A percentile compares a stretch with the other conserved stretches of the same genome.
phyloP scores from a whole-genome alignment of 257 asterid genomes.

The Scutellaria barbata region DNA sequence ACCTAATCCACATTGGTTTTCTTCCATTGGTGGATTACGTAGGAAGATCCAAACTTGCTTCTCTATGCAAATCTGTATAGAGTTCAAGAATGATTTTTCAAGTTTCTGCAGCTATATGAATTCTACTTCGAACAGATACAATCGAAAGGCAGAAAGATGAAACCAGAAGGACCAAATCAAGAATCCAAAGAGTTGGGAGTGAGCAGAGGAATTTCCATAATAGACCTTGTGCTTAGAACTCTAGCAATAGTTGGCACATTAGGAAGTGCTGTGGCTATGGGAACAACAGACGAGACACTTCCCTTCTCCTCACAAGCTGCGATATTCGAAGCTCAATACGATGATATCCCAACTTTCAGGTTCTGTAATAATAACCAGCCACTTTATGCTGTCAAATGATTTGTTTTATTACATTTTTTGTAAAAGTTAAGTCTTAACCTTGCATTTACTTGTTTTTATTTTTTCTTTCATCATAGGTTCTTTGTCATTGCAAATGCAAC shows the following conservation, averaged over 20 bases:
- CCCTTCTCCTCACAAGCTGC: slow-evolving; percentile 63
- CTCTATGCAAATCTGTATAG: slow-evolving; percentile 39
- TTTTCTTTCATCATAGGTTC: slow-evolving; percentile 43
- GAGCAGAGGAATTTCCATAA: slow-evolving; percentile 54
- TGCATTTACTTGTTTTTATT: neutral
- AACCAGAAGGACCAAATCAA: slow-evolving; percentile 47
- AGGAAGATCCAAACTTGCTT: slow-evolving; percentile 44
- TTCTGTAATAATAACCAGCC: slow-evolving; percentile 24
- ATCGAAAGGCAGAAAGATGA: slow-evolving; percentile 39
- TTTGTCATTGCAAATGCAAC: slow-evolving; percentile 65
- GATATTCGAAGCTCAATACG: slow-evolving; percentile 65
- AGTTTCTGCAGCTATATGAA: slow-evolving; percentile 1
- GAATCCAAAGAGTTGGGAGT: slow-evolving; percentile 31
- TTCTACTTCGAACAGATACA: slow-evolving; percentile 15
- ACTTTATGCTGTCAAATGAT: neutral
- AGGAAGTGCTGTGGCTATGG: slow-evolving; percentile 80
- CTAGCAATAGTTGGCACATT: slow-evolving; percentile 62
- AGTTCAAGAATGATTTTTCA: slow-evolving; percentile 12
- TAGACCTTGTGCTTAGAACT: slow-evolving; percentile 63
- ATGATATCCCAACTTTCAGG: slow-evolving; percentile 72
- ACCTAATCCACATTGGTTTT: slow-evolving; percentile 48
- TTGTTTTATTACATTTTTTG: slow-evolving; percentile 3
- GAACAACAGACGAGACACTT: slow-evolving; percentile 68
- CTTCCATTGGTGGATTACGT: slow-evolving; percentile 33
- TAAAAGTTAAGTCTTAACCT: neutral